Conservation (phyloP, 768 basidiomycete genomes). For the Amanita subjunquillea region DNA sequence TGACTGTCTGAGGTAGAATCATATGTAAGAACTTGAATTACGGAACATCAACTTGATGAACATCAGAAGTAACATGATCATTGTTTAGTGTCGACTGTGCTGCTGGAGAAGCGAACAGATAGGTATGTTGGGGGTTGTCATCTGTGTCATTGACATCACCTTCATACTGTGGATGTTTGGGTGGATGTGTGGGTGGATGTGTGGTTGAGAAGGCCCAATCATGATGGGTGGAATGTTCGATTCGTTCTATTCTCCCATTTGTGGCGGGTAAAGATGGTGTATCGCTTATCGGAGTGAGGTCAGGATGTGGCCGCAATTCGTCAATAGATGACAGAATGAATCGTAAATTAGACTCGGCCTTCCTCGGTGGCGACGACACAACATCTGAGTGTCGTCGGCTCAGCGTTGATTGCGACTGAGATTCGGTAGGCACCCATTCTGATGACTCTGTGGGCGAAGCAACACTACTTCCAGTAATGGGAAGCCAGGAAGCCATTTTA, state of each 20-base stretch:
- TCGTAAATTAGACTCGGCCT: conserved; percentile 59
- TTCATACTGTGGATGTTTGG: conserved; percentile 26
- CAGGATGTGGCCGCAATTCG: conserved; percentile 35
- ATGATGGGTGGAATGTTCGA: conserved; percentile 11
- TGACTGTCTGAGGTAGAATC: neutral
- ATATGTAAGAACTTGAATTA: neutral
- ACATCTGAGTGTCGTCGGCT: conserved; percentile 45
- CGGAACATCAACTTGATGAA: neutral
- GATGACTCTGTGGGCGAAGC: conserved; percentile 41
- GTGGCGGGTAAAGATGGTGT: neutral
- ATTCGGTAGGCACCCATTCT: conserved; percentile 43
- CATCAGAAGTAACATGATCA: neutral
- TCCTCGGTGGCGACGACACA: conserved; percentile 25
- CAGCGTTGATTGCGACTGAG: conserved; percentile 35
- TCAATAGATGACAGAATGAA: conserved; percentile 66
- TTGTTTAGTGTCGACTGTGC: neutral
- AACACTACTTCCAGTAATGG: conserved; percentile 28
- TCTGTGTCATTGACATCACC: conserved; percentile 5
- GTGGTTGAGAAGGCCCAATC: conserved; percentile 33
- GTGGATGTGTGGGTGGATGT: conserved; percentile 23
- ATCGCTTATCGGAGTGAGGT: conserved; percentile 11
- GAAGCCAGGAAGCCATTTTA: conserved; percentile 39
- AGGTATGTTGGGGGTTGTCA: neutral
- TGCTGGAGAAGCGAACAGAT: neutral
- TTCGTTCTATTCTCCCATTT: neutral